A percentile compares a stretch with the other conserved stretches of the same genome.
Evolutionary conservation across 352 stramenopile genomes (phyloP).

Genomic region (Phytophthora agathidicida): DNA sequence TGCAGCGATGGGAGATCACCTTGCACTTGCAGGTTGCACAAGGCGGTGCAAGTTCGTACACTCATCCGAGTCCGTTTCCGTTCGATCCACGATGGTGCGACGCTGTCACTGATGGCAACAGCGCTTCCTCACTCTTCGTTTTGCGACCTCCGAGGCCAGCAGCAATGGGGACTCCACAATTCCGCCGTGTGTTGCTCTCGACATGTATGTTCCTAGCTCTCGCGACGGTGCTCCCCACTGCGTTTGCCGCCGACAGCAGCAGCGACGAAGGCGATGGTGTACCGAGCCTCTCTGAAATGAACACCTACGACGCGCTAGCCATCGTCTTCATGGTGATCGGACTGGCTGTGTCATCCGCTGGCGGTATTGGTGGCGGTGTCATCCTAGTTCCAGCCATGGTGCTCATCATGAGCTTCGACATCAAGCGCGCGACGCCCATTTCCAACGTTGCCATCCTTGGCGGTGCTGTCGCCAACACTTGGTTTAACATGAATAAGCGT

Average conservation of each 20-base stretch:
- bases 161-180: background rate
- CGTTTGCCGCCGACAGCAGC: constrained; percentile 13
- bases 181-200: background rate
- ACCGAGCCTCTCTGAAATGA: constrained; percentile 35
- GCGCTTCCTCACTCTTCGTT: constrained; percentile 2
- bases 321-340: constrained; percentile 50
- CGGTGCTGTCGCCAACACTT: constrained; percentile 52
- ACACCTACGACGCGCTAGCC: constrained; percentile 39
- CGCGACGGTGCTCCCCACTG: background rate
- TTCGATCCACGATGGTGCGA: too few relatives aligned
- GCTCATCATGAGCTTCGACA: constrained; percentile 61
- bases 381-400: constrained; percentile 61
- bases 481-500: constrained; percentile 60
- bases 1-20: too few relatives aligned
- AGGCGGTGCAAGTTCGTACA: too few relatives aligned
- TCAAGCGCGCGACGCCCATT: constrained; percentile 58
- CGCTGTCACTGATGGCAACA: too few relatives aligned
- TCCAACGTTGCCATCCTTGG: constrained; percentile 67
- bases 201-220: constrained; percentile 8
- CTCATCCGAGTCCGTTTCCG: too few relatives aligned
- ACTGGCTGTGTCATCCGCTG: constrained; percentile 42
- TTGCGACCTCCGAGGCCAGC: background rate
- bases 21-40: too few relatives aligned
- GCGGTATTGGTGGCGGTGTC: constrained; percentile 48
- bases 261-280: background rate